A percentile compares a stretch with the other conserved stretches of the same genome.
These are phyloP conservation scores for Dispira simplex DNA, from an alignment of 192 early-diverging fungal species.

Conservation along the genomic window DNA sequence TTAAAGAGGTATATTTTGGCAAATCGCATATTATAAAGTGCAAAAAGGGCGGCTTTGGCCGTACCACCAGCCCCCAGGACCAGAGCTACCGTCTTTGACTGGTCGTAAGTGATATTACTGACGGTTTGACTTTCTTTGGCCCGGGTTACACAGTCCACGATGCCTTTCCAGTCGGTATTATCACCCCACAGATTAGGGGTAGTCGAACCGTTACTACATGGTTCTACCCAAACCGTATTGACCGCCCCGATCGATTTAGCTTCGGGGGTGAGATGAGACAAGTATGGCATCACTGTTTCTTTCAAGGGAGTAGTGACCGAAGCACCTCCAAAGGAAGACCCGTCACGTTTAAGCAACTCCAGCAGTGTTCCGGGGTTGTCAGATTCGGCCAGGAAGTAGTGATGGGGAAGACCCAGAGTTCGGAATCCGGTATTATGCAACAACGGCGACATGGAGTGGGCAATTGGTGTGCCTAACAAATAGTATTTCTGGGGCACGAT, in stretches of 20 bases:
- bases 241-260: constrained; percentile 86
- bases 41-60: constrained; percentile 75
- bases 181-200: constrained; percentile 48
- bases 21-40: constrained; percentile 54
- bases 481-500: constrained; percentile 51
- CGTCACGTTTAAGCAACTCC: constrained; percentile 15
- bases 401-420: constrained; percentile 67
- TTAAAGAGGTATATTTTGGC: constrained; percentile 69
- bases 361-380: constrained; percentile 19
- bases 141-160: constrained; percentile 42
- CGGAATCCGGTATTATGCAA: constrained; percentile 90
- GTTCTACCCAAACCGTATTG: constrained; percentile 59
- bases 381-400: constrained; percentile 62
- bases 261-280: constrained; percentile 53
- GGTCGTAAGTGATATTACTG: background rate
- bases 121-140: constrained; percentile 13
- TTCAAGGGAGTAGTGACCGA: constrained; percentile 96
- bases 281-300: constrained; percentile 61
- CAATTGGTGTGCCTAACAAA: constrained; percentile 83
- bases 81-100: constrained; percentile 28
- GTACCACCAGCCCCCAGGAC: constrained; percentile 95
- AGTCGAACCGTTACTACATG: constrained; percentile 17
- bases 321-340: constrained; percentile 69
- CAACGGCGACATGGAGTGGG: constrained; percentile 75
- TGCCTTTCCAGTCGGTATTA: constrained; percentile 95